Conservation (phyloP, 108 stramenopile species). For the Conticribra weissflogii region DNA sequence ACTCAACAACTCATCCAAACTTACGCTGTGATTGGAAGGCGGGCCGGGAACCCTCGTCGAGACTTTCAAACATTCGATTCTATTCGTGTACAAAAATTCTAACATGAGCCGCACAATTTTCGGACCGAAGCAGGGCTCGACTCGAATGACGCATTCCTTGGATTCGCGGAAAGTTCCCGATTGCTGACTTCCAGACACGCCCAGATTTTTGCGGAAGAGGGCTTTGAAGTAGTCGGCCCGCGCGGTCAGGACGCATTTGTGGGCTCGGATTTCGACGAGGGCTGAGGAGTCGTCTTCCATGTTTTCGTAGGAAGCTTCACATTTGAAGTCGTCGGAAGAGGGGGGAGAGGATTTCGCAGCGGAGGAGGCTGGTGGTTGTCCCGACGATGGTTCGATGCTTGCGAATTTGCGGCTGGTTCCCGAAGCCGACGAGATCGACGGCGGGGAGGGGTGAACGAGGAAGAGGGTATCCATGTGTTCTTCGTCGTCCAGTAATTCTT, state of each 20-base stretch:
- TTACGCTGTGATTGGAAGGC: slow-evolving; percentile 34
- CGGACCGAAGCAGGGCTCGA: slow-evolving; percentile 74
- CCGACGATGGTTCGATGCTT: background rate
- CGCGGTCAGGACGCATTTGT: slow-evolving; percentile 95
- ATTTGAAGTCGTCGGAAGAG: slow-evolving; percentile 4
- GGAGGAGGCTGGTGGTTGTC: background rate
- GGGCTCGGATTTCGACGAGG: slow-evolving; percentile 84
- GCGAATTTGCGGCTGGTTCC: background rate
- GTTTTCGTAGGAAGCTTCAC: slow-evolving; percentile 2
- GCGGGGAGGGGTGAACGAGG: slow-evolving; percentile 56
- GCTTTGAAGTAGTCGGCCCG: slow-evolving; percentile 98
- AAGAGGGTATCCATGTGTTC: slow-evolving; percentile 90
- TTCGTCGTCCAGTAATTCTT: slow-evolving; percentile 83
- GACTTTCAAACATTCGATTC: slow-evolving; percentile 66
- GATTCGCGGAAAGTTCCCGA: slow-evolving; percentile 76
- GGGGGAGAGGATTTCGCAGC: background rate
- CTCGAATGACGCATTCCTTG: slow-evolving; percentile 73
- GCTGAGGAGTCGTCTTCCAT: slow-evolving; percentile 9
- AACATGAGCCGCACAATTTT: slow-evolving; percentile 87
- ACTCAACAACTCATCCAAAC: slow-evolving; percentile 77
- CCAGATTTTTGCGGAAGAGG: slow-evolving; percentile 86
- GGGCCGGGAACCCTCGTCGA: slow-evolving; percentile 12
- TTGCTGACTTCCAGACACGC: slow-evolving; percentile 26
- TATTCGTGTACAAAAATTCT: slow-evolving; percentile 96
- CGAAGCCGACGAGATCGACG: background rate